Evolutionary conservation across 495 filamentous ascomycete genomes (phyloP), one percentile per base, ranked within the genome.

Genomic region (Lophium mytilinum): DNA sequence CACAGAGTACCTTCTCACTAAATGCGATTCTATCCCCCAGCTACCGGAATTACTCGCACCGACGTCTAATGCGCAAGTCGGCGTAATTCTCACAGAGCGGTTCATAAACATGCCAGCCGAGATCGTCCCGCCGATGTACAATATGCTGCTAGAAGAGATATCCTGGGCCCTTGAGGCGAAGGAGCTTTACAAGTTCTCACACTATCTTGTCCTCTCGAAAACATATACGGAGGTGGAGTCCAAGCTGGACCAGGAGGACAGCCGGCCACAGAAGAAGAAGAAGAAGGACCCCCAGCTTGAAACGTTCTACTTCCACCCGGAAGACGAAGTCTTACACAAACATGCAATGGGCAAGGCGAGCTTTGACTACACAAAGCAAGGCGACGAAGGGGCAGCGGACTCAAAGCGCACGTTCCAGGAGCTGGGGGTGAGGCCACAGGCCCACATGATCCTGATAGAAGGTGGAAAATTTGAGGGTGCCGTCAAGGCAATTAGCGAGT

Each of bases 351-450:
- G 78, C 53, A 73, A 73, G 41, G 86, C 83, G 10, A 77, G 76
- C 35, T 89, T 84, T 66, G 81, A 85, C 19, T 96, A 89, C 67
- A 83, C 82, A 12, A 92, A 87, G 69, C 80, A 90, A 67, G 74
- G 76, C 43, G 86, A 83, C 36, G 86, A 91, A 45, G 82, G 87
- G 6, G 80, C 83, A 50, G 85, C 90, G 37, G 94, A 97, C 72
- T 87, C 87, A 64, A 96, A 94, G 75, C 74, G 94, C 53, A 87
- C 91, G 2, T 99, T 99, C 69, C 89, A 93, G 68, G 93, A 97
- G 60, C 72, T 90, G 71, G 94, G 94, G 4, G 85, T 99, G 57
- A 84, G 82, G 76, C 83, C 92, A 46, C 79, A 80, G 62, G 92
- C 90, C 33, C 68, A 70, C 54, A 37, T 73, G 61, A 70, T 73